Conservation (phyloP, 2,329 filamentous ascomycete genomes). For the Sclerotinia trifoliorum region DNA sequence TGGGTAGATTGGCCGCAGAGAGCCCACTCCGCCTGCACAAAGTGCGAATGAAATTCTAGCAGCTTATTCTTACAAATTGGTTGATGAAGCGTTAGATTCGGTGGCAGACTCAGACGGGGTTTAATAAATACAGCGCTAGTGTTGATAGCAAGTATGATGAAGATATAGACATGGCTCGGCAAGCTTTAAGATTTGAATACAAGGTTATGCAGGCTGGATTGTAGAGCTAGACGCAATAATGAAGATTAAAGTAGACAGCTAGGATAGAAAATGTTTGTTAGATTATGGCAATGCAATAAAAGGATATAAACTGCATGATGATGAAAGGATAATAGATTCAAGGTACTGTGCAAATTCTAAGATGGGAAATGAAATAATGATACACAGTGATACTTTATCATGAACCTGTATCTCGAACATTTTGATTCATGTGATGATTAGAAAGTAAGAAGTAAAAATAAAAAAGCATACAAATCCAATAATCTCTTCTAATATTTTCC, state of each 20-base stretch:
- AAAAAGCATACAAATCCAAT: no score
- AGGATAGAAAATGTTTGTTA: background rate
- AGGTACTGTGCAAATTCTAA: background rate
- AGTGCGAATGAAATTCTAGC: conserved; percentile 73
- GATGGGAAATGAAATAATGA: background rate
- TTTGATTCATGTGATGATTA: no score
- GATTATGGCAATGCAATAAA: background rate
- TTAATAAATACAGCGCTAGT: background rate
- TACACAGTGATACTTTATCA: background rate
- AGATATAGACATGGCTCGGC: background rate
- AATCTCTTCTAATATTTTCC: no score
- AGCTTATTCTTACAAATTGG: conserved; percentile 48
- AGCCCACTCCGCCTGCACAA: conserved; percentile 68
- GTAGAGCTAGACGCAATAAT: no score
- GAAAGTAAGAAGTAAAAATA: no score
- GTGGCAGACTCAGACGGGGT: background rate
- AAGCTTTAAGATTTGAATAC: background rate
- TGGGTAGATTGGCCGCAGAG: conserved; percentile 55
- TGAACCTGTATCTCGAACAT: no score
- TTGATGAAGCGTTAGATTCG: conserved; percentile 24
- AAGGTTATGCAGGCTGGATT: no score
- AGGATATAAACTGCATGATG: background rate
- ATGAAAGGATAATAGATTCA: background rate
- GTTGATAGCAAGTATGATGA: no score
- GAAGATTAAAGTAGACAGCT: no score